A percentile compares a stretch with the other conserved stretches of the same genome.
Conservation (phyloP, 1,139 yeast genomes). For the Pichia sp. region DNA sequence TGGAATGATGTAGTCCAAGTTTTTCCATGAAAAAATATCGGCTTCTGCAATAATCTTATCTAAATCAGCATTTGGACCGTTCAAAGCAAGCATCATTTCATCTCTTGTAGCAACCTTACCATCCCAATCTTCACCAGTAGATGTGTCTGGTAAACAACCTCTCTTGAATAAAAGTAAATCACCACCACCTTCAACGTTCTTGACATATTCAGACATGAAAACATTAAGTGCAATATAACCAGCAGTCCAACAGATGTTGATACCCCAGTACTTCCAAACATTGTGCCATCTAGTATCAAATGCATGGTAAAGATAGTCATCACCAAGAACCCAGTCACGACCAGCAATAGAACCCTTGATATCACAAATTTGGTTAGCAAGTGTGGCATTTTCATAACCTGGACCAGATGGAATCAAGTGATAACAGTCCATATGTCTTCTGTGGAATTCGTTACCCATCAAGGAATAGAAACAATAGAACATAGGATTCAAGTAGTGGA, state of each 20-base stretch:
- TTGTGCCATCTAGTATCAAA: constrained; percentile 36
- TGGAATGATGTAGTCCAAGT: constrained; percentile 33
- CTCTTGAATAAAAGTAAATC: constrained; percentile 14
- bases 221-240: constrained; percentile 29
- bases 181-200: constrained; percentile 15
- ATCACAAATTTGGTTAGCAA: constrained; percentile 43
- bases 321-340: constrained; percentile 37
- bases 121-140: constrained; percentile 14
- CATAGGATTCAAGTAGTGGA: constrained; percentile 49
- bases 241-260: constrained; percentile 42
- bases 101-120: constrained; percentile 15
- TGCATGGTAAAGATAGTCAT: constrained; percentile 34
- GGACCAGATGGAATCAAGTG: constrained; percentile 46
- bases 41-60: constrained; percentile 16
- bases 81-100: constrained; percentile 13
- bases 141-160: constrained; percentile 13
- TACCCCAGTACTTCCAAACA: constrained; percentile 49
- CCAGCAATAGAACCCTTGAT: constrained; percentile 47
- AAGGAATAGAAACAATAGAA: constrained; percentile 51
- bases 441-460: constrained; percentile 50
- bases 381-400: constrained; percentile 35
- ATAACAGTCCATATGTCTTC: constrained; percentile 46
- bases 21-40: constrained; percentile 42
- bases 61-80: constrained; percentile 18
- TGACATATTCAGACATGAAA: constrained; percentile 36